These are phyloP conservation scores for Diutina ranongensis DNA, from an alignment of 1,139 yeast species.

Conservation along the genomic window DNA sequence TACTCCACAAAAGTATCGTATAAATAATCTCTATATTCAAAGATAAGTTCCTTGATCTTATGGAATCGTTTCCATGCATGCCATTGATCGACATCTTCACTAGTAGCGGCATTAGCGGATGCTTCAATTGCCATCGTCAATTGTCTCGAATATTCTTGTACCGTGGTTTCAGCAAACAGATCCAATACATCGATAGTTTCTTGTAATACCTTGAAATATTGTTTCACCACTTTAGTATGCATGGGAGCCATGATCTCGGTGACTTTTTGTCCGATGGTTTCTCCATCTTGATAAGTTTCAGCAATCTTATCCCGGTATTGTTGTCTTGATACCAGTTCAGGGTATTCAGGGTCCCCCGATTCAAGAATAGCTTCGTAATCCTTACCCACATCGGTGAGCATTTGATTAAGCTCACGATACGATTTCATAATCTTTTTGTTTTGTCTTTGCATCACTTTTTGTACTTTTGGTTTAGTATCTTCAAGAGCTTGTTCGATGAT, in stretches of 20 bases:
- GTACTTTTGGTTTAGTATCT: slow-evolving; percentile 15
- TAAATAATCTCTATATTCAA: slow-evolving; percentile 45
- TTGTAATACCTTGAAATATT: slow-evolving; percentile 36
- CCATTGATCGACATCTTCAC: slow-evolving; percentile 36
- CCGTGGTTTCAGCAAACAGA: slow-evolving; percentile 58
- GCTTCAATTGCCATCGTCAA: slow-evolving; percentile 21
- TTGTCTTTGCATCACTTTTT: slow-evolving; percentile 27
- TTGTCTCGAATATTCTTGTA: slow-evolving; percentile 38
- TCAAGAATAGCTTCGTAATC: slow-evolving; percentile 32
- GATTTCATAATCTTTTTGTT: slow-evolving; percentile 22
- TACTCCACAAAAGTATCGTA: slow-evolving; percentile 33
- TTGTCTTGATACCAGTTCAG: slow-evolving; percentile 36
- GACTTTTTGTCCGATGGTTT: slow-evolving; percentile 19
- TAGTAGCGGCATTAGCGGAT: slow-evolving; percentile 13
- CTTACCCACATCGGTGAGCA: slow-evolving; percentile 39
- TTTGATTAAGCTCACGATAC: slow-evolving; percentile 33
- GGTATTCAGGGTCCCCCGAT: slow-evolving; percentile 18
- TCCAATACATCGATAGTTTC: slow-evolving; percentile 54
- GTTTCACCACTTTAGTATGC: slow-evolving; percentile 20
- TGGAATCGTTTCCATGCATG: slow-evolving; percentile 59
- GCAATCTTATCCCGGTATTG: slow-evolving; percentile 43
- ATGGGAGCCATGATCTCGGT: slow-evolving; percentile 25
- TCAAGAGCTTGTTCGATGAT: slow-evolving; percentile 23
- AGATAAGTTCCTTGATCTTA: slow-evolving; percentile 41
- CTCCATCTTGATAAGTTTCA: slow-evolving; percentile 24